Percentiles rank a stretch among this genome's conserved stretches.
These are phyloP conservation scores for Botryobasidium botryosum DNA, from an alignment of 768 basidiomycete genomes.

Conservation along the genomic window DNA sequence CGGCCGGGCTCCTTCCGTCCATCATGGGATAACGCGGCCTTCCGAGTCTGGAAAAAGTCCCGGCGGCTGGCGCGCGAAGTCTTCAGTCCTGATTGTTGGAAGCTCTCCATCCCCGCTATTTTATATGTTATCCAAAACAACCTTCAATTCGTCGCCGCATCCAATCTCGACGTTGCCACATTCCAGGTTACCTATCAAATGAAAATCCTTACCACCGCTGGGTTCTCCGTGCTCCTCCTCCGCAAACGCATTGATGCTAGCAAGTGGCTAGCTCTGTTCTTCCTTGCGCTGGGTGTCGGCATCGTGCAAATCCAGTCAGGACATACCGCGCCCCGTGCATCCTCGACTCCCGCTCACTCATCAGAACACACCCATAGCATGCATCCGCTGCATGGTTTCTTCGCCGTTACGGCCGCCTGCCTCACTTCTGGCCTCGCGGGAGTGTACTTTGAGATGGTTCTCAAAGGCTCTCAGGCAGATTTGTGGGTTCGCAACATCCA, in stretches of 20 bases:
- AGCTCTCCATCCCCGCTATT: slow-evolving; percentile 89
- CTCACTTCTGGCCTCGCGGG: slow-evolving; percentile 92
- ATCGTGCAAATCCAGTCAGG: slow-evolving; percentile 80
- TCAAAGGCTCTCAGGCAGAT: slow-evolving; percentile 77
- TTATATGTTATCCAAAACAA: slow-evolving; percentile 94
- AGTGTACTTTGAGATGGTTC: slow-evolving; percentile 96
- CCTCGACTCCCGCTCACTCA: not conserved
- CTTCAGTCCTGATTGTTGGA: slow-evolving; percentile 90
- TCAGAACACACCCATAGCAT: slow-evolving; percentile 32
- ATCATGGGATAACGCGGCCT: too few relatives aligned
- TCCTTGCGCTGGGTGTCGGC: slow-evolving; percentile 77
- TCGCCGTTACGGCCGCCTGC: slow-evolving; percentile 81
- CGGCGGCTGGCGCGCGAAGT: slow-evolving; percentile 39
- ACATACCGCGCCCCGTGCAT: slow-evolving; percentile 3
- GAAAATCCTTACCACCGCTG: slow-evolving; percentile 92
- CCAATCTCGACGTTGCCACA: slow-evolving; percentile 86
- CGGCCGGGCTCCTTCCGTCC: not conserved
- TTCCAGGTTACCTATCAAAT: slow-evolving; percentile 97
- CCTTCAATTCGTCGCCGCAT: slow-evolving; percentile 86
- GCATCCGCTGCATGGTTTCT: slow-evolving; percentile 70
- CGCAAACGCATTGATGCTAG: slow-evolving; percentile 51
- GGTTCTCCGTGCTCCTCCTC: slow-evolving; percentile 68
- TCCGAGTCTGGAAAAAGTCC: not conserved
- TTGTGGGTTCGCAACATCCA: slow-evolving; percentile 97
- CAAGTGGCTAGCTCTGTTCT: slow-evolving; percentile 75